Base-by-base conservation (phyloP, 345 rosid species). In the Kernera saxatilis region DNA sequence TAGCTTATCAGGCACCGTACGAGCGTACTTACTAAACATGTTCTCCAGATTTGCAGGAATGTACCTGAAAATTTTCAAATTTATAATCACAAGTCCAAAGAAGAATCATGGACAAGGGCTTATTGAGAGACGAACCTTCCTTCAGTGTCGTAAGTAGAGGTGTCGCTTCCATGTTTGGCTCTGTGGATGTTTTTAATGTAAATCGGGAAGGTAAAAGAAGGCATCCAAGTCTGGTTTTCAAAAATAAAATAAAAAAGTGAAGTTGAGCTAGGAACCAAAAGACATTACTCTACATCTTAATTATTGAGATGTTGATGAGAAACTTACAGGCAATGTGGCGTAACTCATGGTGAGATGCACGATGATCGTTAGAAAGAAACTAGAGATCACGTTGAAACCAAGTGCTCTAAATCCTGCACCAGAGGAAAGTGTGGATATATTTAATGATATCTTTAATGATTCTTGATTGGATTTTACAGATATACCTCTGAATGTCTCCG, bases 121-220 rank as follows among this genome's bases (percentile, higher is more conserved):
- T 6, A 48, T 0, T 18, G 23, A 25, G 41, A 64, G 41, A 65
- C 65, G 1, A 27, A 86, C 92, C 90, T 80, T 77, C 91, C 88
- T 68, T 85, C 90, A 0, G 84, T 81, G 78, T 85, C 89, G 54
- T 84, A 83, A 25, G 87, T 79, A 14, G 79, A 84, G 0, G 91
- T 72, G 46, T 82, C 95, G 21, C 91, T 84, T 30, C 89, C 91
- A 66, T 85, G 89, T 68, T 81, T 88, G 46, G 84, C 91, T 78
- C 51, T 86, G 14, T 84, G 91, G 14, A 86, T 86, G 77, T 84
- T 86, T 39, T 30, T 32, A 4, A 88, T 78, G 79, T 83, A 44
- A 27, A 82, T 78, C 2, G 89, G 85, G n/a, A 85, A 73, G 63
- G 36, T 19, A 14, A 66, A 77, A 8, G 86, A 82, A 29, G 90